These are phyloP conservation scores for Aaosphaeria pasadenensis DNA, from an alignment of 2,329 filamentous ascomycete species.

Conservation along the genomic window DNA sequence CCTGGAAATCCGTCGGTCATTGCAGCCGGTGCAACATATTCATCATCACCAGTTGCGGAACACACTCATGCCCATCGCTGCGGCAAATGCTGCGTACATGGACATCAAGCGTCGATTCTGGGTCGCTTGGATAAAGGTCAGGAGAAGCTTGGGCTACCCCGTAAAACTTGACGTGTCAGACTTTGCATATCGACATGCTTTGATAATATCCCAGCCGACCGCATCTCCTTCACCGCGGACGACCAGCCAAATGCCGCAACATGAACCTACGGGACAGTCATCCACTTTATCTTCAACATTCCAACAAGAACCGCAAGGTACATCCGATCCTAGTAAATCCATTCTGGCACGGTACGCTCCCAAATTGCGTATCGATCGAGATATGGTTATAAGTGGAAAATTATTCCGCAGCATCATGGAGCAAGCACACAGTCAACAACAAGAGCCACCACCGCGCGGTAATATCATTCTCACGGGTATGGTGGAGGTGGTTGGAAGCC, in stretches of 20 bases:
- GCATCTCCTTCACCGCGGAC: conserved; percentile 6
- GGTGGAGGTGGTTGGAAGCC: conserved; percentile 45
- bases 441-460: conserved; percentile 41
- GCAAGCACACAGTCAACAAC: neutral
- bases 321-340: neutral
- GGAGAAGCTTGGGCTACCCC: neutral
- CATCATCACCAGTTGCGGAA: conserved; percentile 37
- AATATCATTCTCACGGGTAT: conserved; percentile 44
- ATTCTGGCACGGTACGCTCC: neutral
- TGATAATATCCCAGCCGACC: neutral
- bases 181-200: neutral
- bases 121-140: neutral
- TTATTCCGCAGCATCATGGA: neutral
- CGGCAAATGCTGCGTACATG: conserved; percentile 9
- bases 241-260: neutral
- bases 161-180: neutral
- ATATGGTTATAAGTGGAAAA: neutral
- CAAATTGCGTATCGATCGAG: neutral
- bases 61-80: conserved; percentile 7
- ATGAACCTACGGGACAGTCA: neutral
- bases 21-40: conserved; percentile 19
- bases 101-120: neutral
- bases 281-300: neutral
- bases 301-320: neutral
- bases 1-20: conserved; percentile 32